A percentile compares a stretch with the other conserved stretches of the same genome.
phyloP scores from a whole-genome alignment of 345 rosid genomes.

The Citrus sp. region DNA sequence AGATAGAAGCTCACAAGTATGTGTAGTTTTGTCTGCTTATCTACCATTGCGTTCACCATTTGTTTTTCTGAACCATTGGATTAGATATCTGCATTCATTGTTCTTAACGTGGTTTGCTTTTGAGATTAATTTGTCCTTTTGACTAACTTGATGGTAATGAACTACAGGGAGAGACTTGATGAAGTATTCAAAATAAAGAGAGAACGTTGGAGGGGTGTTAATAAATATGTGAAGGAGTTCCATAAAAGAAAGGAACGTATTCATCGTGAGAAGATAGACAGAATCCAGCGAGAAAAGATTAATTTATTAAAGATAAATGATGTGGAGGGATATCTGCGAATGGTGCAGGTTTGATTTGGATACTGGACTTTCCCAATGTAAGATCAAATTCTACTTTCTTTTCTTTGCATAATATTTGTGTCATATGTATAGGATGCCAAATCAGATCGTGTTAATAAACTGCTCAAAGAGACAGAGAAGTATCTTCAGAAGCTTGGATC shows the following conservation, averaged over 20 bases:
- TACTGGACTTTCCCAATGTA: conserved; percentile 11
- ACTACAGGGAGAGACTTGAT: conserved; percentile 79
- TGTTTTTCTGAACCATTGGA: conserved; percentile 1
- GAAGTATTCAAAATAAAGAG: conserved; percentile 73
- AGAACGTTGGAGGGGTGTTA: conserved; percentile 90
- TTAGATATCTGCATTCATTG: not conserved
- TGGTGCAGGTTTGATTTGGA: conserved; percentile 74
- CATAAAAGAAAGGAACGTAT: conserved; percentile 88
- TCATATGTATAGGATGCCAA: conserved; percentile 63
- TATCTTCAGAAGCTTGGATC: conserved; percentile 90
- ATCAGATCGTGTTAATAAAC: conserved; percentile 88
- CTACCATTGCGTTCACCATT: conserved; percentile 2
- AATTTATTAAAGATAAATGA: conserved; percentile 89
- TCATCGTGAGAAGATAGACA: conserved; percentile 93
- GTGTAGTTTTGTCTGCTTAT: conserved; percentile 11
- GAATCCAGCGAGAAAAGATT: conserved; percentile 93
- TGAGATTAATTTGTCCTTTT: conserved; percentile 1
- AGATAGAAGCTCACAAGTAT: conserved; percentile 90
- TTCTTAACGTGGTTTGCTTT: not conserved
- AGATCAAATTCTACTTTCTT: conserved; percentile 7
- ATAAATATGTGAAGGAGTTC: conserved; percentile 83
- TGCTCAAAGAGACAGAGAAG: conserved; percentile 88
- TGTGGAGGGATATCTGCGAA: conserved; percentile 93
- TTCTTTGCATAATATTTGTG: conserved; percentile 13
- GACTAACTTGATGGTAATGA: conserved; percentile 22